Base-by-base conservation (phyloP, 1,284 basidiomycete genomes). In the Termitomyces sp. region DNA sequence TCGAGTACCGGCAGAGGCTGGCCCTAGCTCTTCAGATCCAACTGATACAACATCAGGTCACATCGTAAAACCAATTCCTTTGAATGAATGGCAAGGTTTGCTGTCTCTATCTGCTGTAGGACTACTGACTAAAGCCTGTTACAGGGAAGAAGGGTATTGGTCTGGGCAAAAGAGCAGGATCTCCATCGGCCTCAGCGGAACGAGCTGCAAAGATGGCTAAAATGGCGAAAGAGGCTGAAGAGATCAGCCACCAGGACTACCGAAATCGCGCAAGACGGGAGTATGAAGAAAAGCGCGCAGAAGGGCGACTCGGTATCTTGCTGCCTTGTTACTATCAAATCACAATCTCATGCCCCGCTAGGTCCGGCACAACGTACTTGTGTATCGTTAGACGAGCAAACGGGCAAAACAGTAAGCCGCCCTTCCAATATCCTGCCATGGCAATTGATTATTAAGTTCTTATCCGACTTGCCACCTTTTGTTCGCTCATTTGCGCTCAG, bases 101-200 rank as follows among this genome's bases (percentile, higher is more conserved):
- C 46, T 30, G 19, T 46, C 3, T 37, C 26, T 18, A 14, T 33
- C 14, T 30, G 18, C 44, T 37, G 3, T 14, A 14, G 28, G 58
- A 60, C 24, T 43, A 13, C 38, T 51, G 45, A 46, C 30, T 45
- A n/a, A 16, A 13, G 33, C 21, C 38, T 44, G 21, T 35, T 6
- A 24, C 58, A 92, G 89, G 90, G 30, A 86, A 80, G 68, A 81
- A 78, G 60, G 89, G 89, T 24, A 87, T 92, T 41, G 90, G 89
- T 11, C 62, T 80, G 21, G 75, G 79, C 35, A 90, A 90, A 63
- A 83, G 88, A 19, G 69, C 83, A 1, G 72, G 72, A 11, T 88
- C 88, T 0, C 86, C 88, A 8, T 46, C 48, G n/a, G 72, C 72
- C 35, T 70, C 76, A 11, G 70, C 78, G 13, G 83, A 86, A 51